Conservation (phyloP, 2,329 filamentous ascomycete species). For the Penicillium aurantiogriseum region DNA sequence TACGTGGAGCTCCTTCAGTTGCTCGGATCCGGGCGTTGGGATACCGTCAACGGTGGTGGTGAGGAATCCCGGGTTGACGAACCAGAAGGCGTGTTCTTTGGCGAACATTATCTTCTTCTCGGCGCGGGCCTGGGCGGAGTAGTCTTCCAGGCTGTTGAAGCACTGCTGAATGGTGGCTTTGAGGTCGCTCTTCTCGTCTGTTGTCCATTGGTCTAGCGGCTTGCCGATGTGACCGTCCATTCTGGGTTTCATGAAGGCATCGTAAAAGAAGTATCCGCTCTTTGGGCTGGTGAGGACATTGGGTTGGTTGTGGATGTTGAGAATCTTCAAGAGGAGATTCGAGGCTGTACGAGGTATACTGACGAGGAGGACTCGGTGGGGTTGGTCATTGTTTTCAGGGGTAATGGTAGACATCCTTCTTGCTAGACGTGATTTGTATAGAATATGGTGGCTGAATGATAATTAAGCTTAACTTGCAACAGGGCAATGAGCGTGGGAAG, state of each 20-base stretch:
- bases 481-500: background rate
- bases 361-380: constrained; percentile 8
- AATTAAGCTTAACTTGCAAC: constrained; percentile 5
- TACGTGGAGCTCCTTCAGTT: constrained; percentile 12
- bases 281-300: constrained; percentile 5
- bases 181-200: constrained; percentile 22
- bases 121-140: constrained; percentile 17
- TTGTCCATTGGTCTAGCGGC: constrained; percentile 26
- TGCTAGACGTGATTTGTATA: background rate
- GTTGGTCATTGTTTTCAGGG: background rate
- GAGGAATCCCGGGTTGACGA: constrained; percentile 24
- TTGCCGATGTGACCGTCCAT: constrained; percentile 7
- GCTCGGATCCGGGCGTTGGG: background rate
- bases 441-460: background rate
- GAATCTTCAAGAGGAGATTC: constrained; percentile 16
- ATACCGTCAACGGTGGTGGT: constrained; percentile 4
- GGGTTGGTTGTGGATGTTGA: constrained; percentile 15
- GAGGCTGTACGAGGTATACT: constrained; percentile 18
- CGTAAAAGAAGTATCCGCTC: constrained; percentile 18
- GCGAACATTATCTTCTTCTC: constrained; percentile 32
- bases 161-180: constrained; percentile 25
- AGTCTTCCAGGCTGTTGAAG: constrained; percentile 26
- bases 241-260: background rate
- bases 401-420: background rate
- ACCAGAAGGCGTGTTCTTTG: constrained; percentile 37